Conservation (phyloP, 2,329 filamentous ascomycete species). For the Cladorrhinum sp. region DNA sequence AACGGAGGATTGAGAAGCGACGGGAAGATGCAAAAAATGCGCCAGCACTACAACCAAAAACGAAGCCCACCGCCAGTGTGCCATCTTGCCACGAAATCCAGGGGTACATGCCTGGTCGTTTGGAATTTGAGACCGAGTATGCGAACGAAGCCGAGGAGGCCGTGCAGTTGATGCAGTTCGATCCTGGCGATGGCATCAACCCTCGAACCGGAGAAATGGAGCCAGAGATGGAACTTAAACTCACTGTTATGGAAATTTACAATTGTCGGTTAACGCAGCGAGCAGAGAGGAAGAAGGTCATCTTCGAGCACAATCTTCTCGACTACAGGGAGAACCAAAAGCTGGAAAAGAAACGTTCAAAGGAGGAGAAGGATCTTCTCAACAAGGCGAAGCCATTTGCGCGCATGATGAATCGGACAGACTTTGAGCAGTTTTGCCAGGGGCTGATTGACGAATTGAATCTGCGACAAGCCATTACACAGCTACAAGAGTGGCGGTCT, state of each 20-base stretch:
- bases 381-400: constrained; percentile 96
- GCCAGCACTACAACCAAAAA: constrained; percentile 80
- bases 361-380: constrained; percentile 86
- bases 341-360: constrained; percentile 89
- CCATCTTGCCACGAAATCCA: constrained; percentile 97
- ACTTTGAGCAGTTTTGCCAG: constrained; percentile 82
- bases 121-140: constrained; percentile 97
- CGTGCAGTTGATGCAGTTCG: constrained; percentile 97
- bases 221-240: constrained; percentile 94
- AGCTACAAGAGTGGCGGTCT: constrained; percentile 90
- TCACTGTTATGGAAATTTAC: constrained; percentile 98
- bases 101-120: constrained; percentile 94
- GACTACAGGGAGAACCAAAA: constrained; percentile 92
- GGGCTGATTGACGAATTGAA: constrained; percentile 90
- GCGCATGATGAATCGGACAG: constrained; percentile 90
- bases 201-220: constrained; percentile 80
- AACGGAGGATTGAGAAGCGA: constrained; percentile 85
- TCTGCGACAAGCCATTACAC: constrained; percentile 80
- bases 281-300: constrained; percentile 91
- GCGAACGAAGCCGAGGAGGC: constrained; percentile 98
- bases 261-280: constrained; percentile 86
- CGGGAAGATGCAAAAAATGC: constrained; percentile 84
- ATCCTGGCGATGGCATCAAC: constrained; percentile 91
- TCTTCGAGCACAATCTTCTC: constrained; percentile 90
- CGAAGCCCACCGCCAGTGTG: constrained; percentile 92